phyloP scores from a whole-genome alignment of 805 yeast species.

The Ogataea trehaloabstinens region DNA sequence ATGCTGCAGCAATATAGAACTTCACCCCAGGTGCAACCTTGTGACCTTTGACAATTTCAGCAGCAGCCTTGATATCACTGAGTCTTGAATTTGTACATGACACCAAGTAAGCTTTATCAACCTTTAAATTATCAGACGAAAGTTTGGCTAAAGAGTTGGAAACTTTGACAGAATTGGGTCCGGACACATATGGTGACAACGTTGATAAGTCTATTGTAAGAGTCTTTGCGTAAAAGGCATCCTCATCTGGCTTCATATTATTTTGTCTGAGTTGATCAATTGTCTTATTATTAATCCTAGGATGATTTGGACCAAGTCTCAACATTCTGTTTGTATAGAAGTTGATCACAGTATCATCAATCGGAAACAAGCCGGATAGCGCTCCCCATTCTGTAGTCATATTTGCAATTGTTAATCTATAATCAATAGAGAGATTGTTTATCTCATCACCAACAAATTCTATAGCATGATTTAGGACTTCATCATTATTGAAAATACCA shows the following conservation, averaged over 20 bases:
- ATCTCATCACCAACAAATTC: constrained; percentile 88
- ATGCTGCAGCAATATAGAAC: constrained; percentile 97
- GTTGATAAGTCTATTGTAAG: constrained; percentile 76
- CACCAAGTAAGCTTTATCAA: constrained; percentile 95
- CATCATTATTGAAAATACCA: constrained; percentile 89
- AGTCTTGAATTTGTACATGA: constrained; percentile 96
- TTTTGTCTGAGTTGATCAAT: constrained; percentile 49
- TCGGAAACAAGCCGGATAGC: constrained; percentile 94
- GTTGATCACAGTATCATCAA: constrained; percentile 70
- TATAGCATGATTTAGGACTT: constrained; percentile 89
- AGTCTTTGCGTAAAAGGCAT: constrained; percentile 86
- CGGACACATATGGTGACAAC: constrained; percentile 85
- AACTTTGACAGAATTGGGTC: constrained; percentile 96
- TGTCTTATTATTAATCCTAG: constrained; percentile 69
- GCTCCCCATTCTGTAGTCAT: constrained; percentile 99
- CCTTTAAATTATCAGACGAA: constrained; percentile 67
- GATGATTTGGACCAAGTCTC: constrained; percentile 54
- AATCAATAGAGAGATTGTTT: constrained; percentile 67
- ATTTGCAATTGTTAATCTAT: constrained; percentile 89
- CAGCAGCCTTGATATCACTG: constrained; percentile 92
- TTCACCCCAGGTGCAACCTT: constrained; percentile 88
- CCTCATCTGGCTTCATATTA: constrained; percentile 56
- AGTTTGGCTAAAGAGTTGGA: constrained; percentile 76
- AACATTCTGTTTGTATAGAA: constrained; percentile 70
- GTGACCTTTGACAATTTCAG: constrained; percentile 76